Evolutionary conservation across 495 filamentous ascomycete genomes (phyloP).

Genomic region (Aspergillus homomorphus): DNA sequence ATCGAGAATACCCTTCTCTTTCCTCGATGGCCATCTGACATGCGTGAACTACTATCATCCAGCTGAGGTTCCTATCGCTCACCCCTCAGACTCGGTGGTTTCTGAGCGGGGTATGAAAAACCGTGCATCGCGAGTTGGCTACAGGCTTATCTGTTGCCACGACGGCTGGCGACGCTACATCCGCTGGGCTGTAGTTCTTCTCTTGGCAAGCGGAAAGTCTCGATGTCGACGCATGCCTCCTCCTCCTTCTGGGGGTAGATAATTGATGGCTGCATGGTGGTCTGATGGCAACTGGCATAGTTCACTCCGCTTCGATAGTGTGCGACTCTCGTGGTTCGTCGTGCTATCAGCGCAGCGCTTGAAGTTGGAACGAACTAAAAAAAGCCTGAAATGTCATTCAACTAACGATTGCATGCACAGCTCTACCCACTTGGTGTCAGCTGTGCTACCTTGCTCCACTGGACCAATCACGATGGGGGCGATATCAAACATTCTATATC

Average conservation of each 20-base stretch:
- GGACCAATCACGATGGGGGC: neutral
- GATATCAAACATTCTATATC: neutral
- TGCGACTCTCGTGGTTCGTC: neutral
- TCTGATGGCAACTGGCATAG: neutral
- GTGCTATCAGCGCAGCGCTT: neutral
- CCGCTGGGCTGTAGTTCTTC: neutral
- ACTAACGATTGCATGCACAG: neutral
- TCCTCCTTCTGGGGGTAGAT: neutral
- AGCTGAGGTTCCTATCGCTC: neutral
- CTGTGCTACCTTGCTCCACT: neutral
- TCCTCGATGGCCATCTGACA: neutral
- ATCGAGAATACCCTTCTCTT: too few relatives aligned
- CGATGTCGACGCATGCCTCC: neutral
- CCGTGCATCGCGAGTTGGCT: neutral
- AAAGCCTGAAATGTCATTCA: too few relatives aligned
- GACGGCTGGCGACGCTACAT: neutral
- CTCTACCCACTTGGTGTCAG: neutral
- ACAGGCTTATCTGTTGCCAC: neutral
- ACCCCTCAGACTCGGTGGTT: neutral
- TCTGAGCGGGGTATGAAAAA: neutral
- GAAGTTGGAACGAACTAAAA: too few relatives aligned
- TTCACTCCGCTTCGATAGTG: neutral
- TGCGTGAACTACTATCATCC: neutral
- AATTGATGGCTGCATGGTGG: neutral
- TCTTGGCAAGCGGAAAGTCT: neutral